Evolutionary conservation across 345 rosid species (phyloP), one percentile per base, ranked within the genome.

Genomic region (Sisymbrium irio): DNA sequence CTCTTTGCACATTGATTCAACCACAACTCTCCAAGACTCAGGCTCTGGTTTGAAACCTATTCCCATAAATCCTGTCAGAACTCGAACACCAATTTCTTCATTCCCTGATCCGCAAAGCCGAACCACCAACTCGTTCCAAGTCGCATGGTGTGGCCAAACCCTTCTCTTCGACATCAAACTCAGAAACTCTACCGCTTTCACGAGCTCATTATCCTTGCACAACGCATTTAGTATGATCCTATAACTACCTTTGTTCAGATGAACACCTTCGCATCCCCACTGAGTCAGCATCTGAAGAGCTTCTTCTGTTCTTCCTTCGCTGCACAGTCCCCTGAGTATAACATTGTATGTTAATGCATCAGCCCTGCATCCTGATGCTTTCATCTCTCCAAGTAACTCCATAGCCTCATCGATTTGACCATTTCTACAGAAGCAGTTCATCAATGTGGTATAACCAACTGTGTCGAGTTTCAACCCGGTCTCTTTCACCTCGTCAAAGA

Each of bases 291-390:
- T 84, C 74, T 71, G 40, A 35, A 86, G 77, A 1, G 93, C 97
- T 74, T 89, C 96, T 39, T 81, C 76, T 37, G 73, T 71, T 76
- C 96, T 86, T 40, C 82, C 85, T 81, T 79, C 87, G 46, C 85
- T 64, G 72, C 87, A 86, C 73, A 91, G 80, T 0, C 98, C 99
- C 74, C 84, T 78, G 30, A 95, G 88, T 46, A 92, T 41, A 44
- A 90, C 88, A 69, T 95, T 92, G 66, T 80, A 87, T 42, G 96
- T 87, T 20, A 95, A 82, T 11, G 81, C 72, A 76, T 95, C 99
- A 61, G 97, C 87, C 75, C 66, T 86, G 77, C 95, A 86, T 44
- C 82, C 81, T 0, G 32, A 73, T 62, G 75, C 85, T 72, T 84
- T 86, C 97, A 95, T 92, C 81, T 85, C 93, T 64, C 77, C 72